Base-by-base conservation (phyloP, 2,329 filamentous ascomycete genomes). In the Hymenoscyphus salicellus region DNA sequence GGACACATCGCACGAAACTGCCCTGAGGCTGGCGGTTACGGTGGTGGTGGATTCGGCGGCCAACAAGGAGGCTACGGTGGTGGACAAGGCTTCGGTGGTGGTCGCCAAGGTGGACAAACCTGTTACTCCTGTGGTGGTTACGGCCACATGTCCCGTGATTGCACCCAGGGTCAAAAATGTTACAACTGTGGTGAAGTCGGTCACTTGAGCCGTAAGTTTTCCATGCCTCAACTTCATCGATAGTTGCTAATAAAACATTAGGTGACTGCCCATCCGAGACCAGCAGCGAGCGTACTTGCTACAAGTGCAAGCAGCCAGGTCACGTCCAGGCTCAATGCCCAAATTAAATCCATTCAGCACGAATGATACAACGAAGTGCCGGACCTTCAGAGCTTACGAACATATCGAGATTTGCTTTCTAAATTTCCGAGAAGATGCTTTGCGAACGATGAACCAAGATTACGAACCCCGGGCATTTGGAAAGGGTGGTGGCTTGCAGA, bases 91-190 rank as follows among this genome's bases (percentile, higher is more conserved):
- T 78, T 79, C 65, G 83, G 80, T 69, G 80, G 83, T 66, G 81
- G 83, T 69, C 81, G 82, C 71, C 81, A 83, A 68, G 84, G 62
- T 33, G 62, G 87, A 75, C 92, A 94, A 84, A 97, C 93, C 73
- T 98, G 95, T 89, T 99, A 97, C 86, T 96, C 93, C 55, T 98
- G 95, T 82, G 95, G 95, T 74, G 95, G 95, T 71, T 93, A 92
- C 77, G 94, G 94, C 76, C 95, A 99, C 84, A 94, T 97, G 90
- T 93, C 91, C 87, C 85, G 86, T 73, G 95, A 98, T 82, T 99
- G 95, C 82, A 96, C 94, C 74, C 96, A 98, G 80, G 95, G 95
- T 75, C 94, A 96, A 85, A 98, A 98, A 86, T 99, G 95, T 89
- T 99, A 98, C 89, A 97, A 97, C 88, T 98, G 95, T 73, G 86